Percentiles rank a stretch among this genome's conserved stretches.
These are phyloP conservation scores for Ustilaginoidea virens DNA, from an alignment of 2,329 filamentous ascomycete species.

Conservation along the genomic window DNA sequence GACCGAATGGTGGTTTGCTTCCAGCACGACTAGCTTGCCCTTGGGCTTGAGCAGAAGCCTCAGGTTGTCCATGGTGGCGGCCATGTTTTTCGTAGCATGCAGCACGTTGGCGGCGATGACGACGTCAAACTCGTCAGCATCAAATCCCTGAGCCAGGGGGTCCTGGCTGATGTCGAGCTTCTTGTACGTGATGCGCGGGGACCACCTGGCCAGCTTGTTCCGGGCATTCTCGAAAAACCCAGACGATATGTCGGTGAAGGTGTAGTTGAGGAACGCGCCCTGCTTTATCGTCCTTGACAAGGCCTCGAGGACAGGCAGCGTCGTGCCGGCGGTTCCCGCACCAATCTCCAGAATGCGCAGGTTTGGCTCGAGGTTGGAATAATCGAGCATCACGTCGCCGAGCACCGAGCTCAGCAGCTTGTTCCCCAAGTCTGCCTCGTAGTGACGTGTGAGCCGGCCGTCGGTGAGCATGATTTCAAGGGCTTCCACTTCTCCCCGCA, in stretches of 20 bases:
- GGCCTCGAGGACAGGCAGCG: constrained; percentile 16
- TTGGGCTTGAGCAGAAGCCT: constrained; percentile 5
- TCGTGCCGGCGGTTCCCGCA: constrained; percentile 27
- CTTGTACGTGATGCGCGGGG: constrained; percentile 10
- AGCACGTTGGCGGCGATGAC: constrained; percentile 23
- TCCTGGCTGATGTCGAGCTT: constrained; percentile 13
- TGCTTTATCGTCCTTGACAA: constrained; percentile 9
- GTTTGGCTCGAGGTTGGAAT: constrained; percentile 21
- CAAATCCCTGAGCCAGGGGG: constrained; percentile 16
- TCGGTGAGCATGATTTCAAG: constrained; percentile 15
- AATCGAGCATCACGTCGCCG: constrained; percentile 1
- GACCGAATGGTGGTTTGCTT: constrained; percentile 2
- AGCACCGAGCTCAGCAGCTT: not conserved
- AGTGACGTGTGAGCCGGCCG: constrained; percentile 9
- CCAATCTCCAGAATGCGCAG: constrained; percentile 25
- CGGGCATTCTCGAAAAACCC: constrained; percentile 23
- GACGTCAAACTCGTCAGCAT: constrained; percentile 17
- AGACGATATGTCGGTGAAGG: constrained; percentile 27
- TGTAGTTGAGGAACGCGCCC: constrained; percentile 19
- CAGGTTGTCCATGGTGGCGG: constrained; percentile 8
- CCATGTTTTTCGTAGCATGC: constrained; percentile 18
- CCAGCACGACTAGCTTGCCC: constrained; percentile 6
- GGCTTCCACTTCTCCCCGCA: constrained; percentile 10
- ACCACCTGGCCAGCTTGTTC: constrained; percentile 11
- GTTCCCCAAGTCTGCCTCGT: constrained; percentile 4